Evolutionary conservation across 106 monocot species (phyloP), one percentile per base, ranked within the genome.

Genomic region (Dactylorhiza incarnata): DNA sequence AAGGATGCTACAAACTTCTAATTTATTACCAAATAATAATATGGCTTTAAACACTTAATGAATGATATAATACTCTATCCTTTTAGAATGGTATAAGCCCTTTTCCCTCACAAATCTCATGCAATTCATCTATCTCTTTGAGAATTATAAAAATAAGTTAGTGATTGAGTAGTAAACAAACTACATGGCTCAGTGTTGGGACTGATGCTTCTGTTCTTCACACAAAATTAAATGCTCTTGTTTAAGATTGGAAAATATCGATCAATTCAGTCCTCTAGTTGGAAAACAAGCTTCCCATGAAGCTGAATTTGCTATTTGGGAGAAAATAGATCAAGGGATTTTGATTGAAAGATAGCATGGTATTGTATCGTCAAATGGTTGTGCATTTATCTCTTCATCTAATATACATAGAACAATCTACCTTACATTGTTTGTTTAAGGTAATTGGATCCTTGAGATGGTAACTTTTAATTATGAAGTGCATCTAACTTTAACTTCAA

Each of bases 161-260:
- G 2, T 29, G 0, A 29, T 29, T 29, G 29, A 29, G 29, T 58
- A 49, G 51, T 44, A 83, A 76, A 62, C 80, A 84, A 48, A 69
- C 66, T 78, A 89, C 89, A 68, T 97, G 97, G 93, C 75, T 97
- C 29, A 89, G 86, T 83, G 77, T 89, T 79, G 91, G 89, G n/a
- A 82, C 79, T 55, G 93, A 97, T 86, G 97, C 97, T 51, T 91
- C 97, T 5, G 83, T 89, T 84, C 86, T 97, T 78, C 91, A 91
- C 58, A 93, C 97, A 55, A 91, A 97, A 24, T 53, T 97, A 55
- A 97, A 97, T 80, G 48, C 75, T 80, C 97, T 93, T 62, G 76
- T 97, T 74, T 93, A 91, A 87, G 97, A 97, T 75, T 97, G 97
- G 97, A 93, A 85, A 84, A 91, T 97, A 63, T 91, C 88, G 73